Evolutionary conservation across 768 basidiomycete genomes (phyloP), one percentile per base, ranked within the genome.

Genomic region (Rhizopogon vinicolor): DNA sequence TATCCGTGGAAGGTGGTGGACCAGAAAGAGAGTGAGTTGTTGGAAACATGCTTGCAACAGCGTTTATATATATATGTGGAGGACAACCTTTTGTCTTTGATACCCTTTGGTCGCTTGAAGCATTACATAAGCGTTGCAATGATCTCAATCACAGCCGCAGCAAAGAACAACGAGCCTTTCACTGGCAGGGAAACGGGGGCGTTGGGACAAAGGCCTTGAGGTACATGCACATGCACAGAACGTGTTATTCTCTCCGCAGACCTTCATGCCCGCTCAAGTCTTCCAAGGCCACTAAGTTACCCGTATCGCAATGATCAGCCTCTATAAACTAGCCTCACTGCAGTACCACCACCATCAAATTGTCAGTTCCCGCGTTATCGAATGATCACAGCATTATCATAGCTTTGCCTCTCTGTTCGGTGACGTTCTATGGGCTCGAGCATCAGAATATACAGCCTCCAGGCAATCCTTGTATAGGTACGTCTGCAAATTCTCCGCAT

Each of bases 381-480:
- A 41, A 41, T 10, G 18, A 10, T 41, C 41, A 19, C 41, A 22
- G 12, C 18, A 6, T 12, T 12, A 31, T 44, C 46, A 56, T 39
- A 56, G 40, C 39, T 52, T 54, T 48, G 53, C 53, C 41, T n/a
- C 31, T 44, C 28, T 53, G 52, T n/a, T 22, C 41, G 14, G 51
- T 6, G 54, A 52, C 10, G 54, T 41, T 12, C 52, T 29, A 48
- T 66, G 54, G 28, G 54, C 46, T 19, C 56, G 54, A 9, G 60
- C 57, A 48, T 64, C 63, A 54, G 59, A 46, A 12, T 55, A 60
- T 14, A 82, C 74, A 8, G 63, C 62, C 48, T 80, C 71, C 51
- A 88, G 64, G 16, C 78, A 75, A 51, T 83, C 79, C 43, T 73
- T 74, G 65, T 87, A 87, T 7, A 89, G 58, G 58, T 82, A 79